Evolutionary conservation across 2,329 filamentous ascomycete species (phyloP), one percentile per base, ranked within the genome.

Genomic region (Neocatenulostroma microsporum): DNA sequence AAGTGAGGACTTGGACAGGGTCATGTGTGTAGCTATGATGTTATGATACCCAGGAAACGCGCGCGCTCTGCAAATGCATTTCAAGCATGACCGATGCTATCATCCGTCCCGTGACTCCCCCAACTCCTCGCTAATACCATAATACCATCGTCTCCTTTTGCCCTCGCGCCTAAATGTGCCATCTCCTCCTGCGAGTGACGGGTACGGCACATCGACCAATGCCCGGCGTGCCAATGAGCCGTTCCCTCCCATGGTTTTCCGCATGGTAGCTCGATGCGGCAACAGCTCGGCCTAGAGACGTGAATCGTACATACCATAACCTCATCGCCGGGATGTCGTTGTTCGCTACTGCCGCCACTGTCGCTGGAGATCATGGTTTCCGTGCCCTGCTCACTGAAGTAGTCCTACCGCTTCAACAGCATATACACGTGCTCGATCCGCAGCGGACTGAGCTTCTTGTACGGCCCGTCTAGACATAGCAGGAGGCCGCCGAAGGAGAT

Each of bases 341-440:
- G n/a, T n/a, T n/a, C n/a, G n/a, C n/a, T n/a, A n/a, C n/a, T n/a
- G n/a, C n/a, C n/a, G 13, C 26, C 18, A 28, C 12, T 9, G 14
- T 12, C 25, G n/a, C 25, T 28, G 6, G 25, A 28, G 27, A 21
- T 12, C 25, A 23, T 41, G 38, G 30, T 26, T 25, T 15, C 15
- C 39, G 13, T 30, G 34, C 24, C 25, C 23, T 8, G 17, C 12
- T 18, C 17, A 17, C 17, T 31, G 29, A 20, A 25, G 12, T 7
- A 10, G 14, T 11, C 8, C 5, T 21, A 18, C 11, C 25, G 21
- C 78, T 95, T 98, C 51, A 94, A 70, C 42, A 96, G 73, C 43
- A 98, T 74, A 61, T 98, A 98, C 46, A 93, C 79, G 58, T 94
- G 82, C 61, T 98, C 91, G 55, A 95, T 89, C 53, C 87, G 78